A percentile compares a stretch with the other conserved stretches of the same genome.
Conservation (phyloP, 1,284 basidiomycete species). For the Leucoagaricus sp. region DNA sequence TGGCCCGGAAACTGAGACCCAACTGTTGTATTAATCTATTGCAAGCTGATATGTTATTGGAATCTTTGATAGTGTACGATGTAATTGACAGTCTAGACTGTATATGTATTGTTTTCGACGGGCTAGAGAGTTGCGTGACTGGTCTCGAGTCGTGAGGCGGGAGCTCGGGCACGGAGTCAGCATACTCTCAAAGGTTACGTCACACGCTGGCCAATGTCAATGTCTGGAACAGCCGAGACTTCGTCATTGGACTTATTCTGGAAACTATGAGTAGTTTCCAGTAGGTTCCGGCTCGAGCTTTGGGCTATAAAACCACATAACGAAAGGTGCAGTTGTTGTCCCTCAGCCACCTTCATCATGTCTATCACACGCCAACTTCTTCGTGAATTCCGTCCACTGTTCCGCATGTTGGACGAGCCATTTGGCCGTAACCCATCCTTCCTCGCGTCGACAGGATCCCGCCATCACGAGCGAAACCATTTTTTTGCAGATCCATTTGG, state of each 20-base stretch:
- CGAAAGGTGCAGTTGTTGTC: neutral
- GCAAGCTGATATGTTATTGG: conserved; percentile 8
- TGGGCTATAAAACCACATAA: conserved; percentile 9
- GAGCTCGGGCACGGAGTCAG: too few species aligned
- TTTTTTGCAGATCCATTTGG: conserved; percentile 47
- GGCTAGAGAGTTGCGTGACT: neutral
- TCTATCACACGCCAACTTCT: conserved; percentile 67
- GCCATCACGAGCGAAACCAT: conserved; percentile 23
- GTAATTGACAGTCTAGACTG: conserved; percentile 13
- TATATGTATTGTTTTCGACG: neutral
- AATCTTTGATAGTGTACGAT: conserved; percentile 9
- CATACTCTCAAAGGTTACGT: conserved; percentile 2
- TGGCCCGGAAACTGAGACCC: conserved; percentile 47
- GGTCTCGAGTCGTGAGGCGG: too few species aligned
- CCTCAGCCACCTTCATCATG: conserved; percentile 39
- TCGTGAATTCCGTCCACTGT: conserved; percentile 72
- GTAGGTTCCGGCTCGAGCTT: neutral
- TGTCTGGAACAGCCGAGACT: neutral
- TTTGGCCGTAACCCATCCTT: conserved; percentile 43
- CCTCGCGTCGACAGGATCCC: conserved; percentile 30
- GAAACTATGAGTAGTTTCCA: neutral
- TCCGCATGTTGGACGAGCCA: conserved; percentile 67
- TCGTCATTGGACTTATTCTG: neutral
- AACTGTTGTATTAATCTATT: conserved; percentile 3
- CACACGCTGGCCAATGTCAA: neutral